These are phyloP conservation scores for Anthracocystis walkeri DNA, from an alignment of 1,284 basidiomycete species.

Conservation along the genomic window DNA sequence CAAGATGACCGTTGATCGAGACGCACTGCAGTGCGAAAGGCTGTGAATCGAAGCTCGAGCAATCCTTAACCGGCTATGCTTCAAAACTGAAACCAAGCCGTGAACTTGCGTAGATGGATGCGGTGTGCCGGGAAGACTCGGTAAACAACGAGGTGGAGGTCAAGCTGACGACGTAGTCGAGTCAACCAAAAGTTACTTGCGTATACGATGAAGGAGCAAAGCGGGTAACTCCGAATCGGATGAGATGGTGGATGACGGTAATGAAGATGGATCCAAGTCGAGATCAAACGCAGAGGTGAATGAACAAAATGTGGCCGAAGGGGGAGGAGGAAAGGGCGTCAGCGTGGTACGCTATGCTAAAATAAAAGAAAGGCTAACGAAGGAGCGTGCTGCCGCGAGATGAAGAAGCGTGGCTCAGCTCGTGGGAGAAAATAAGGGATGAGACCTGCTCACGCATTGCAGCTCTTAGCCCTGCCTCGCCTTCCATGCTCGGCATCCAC, in stretches of 20 bases:
- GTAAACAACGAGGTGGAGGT: constrained; percentile 5
- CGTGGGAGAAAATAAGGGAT: constrained; percentile 18
- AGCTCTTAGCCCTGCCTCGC: not conserved
- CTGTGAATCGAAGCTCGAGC: too few relatives aligned
- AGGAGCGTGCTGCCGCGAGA: constrained; percentile 13
- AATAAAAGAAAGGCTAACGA: not conserved
- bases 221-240: constrained; percentile 1
- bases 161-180: not conserved
- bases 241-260: constrained; percentile 2
- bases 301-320: constrained; percentile 1
- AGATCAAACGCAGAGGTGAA: not conserved
- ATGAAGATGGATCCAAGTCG: constrained; percentile 1
- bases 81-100: too few relatives aligned
- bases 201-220: not conserved
- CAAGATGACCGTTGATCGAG: too few relatives aligned
- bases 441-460: constrained; percentile 1
- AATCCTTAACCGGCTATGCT: too few relatives aligned
- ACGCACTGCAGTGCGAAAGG: too few relatives aligned
- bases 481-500: constrained; percentile 17
- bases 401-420: constrained; percentile 38
- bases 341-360: not conserved
- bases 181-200: not conserved
- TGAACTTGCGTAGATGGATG: not conserved
- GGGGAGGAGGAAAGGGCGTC: not conserved
- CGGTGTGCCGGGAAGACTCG: not conserved